Percentiles rank a stretch among this genome's conserved stretches.
These are phyloP conservation scores for Stenogyne calaminthoides DNA, from an alignment of 305 asterid genomes.

Conservation along the genomic window DNA sequence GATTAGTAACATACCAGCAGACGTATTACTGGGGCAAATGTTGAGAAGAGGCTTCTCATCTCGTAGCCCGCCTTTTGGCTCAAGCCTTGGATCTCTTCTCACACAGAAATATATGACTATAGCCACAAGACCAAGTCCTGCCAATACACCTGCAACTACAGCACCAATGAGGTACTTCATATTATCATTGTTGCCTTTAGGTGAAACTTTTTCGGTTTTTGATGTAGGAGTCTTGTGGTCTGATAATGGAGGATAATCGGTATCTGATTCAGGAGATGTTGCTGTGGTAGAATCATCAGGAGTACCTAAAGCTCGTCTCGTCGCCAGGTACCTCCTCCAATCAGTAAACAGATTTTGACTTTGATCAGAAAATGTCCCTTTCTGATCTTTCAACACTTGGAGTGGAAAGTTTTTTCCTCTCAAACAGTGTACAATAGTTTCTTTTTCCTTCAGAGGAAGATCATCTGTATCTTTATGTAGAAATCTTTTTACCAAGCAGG, in stretches of 20 bases:
- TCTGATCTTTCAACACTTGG: constrained; percentile 22
- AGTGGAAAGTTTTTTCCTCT: constrained; percentile 30
- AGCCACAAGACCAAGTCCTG: constrained; percentile 50
- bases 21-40: constrained; percentile 43
- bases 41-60: constrained; percentile 78
- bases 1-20: constrained; percentile 51
- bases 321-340: constrained; percentile 65
- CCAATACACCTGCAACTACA: constrained; percentile 44
- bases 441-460: constrained; percentile 39
- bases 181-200: constrained; percentile 10
- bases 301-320: background rate
- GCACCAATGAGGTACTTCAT: constrained; percentile 40
- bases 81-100: constrained; percentile 39
- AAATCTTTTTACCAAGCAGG: constrained; percentile 33
- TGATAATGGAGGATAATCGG: constrained; percentile 29
- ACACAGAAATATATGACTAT: constrained; percentile 46
- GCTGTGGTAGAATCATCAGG: background rate
- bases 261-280: constrained; percentile 14
- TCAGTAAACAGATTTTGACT: constrained; percentile 38
- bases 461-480: constrained; percentile 40
- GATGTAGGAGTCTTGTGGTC: constrained; percentile 26
- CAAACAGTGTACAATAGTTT: constrained; percentile 44
- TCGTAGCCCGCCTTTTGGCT: constrained; percentile 48
- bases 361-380: constrained; percentile 23
- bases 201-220: constrained; percentile 24